A percentile compares a stretch with the other conserved stretches of the same genome.
Evolutionary conservation across 1,284 basidiomycete genomes (phyloP).

Genomic region (Coriolopsis trogii): DNA sequence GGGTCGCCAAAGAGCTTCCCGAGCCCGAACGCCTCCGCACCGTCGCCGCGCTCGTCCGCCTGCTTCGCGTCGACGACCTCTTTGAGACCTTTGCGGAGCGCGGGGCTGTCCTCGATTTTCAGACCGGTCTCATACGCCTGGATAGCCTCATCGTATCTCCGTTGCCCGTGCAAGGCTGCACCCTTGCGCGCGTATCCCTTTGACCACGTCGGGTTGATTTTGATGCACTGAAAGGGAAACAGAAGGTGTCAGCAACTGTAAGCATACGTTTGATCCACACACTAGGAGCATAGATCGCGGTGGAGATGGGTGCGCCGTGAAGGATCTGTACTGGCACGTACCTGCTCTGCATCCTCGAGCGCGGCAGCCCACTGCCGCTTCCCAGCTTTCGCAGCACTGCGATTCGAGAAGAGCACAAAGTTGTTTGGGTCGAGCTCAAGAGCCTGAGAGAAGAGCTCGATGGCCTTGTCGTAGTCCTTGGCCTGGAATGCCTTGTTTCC

Average conservation of each 20-base stretch:
- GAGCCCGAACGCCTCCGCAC: conserved; percentile 56
- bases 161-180: conserved; percentile 89
- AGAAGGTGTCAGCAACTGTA: not conserved
- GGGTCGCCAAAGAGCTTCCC: conserved; percentile 88
- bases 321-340: too few relatives aligned
- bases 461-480: conserved; percentile 91
- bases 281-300: too few relatives aligned
- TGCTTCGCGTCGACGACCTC: conserved; percentile 82
- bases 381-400: conserved; percentile 88
- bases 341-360: conserved; percentile 90
- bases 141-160: conserved; percentile 83
- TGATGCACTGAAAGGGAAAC: conserved; percentile 59
- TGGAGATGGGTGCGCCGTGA: too few relatives aligned
- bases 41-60: conserved; percentile 44
- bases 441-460: conserved; percentile 86
- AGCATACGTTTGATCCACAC: too few relatives aligned
- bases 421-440: conserved; percentile 84
- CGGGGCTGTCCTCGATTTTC: conserved; percentile 80
- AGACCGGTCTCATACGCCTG: conserved; percentile 81
- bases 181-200: conserved; percentile 95
- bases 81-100: conserved; percentile 84
- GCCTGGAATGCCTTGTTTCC: conserved; percentile 97
- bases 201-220: conserved; percentile 81
- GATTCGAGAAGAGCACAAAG: conserved; percentile 92
- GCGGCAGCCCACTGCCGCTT: conserved; percentile 81